Base-by-base conservation (phyloP, 2,329 filamentous ascomycete species). In the Aspergillus amoenus region DNA sequence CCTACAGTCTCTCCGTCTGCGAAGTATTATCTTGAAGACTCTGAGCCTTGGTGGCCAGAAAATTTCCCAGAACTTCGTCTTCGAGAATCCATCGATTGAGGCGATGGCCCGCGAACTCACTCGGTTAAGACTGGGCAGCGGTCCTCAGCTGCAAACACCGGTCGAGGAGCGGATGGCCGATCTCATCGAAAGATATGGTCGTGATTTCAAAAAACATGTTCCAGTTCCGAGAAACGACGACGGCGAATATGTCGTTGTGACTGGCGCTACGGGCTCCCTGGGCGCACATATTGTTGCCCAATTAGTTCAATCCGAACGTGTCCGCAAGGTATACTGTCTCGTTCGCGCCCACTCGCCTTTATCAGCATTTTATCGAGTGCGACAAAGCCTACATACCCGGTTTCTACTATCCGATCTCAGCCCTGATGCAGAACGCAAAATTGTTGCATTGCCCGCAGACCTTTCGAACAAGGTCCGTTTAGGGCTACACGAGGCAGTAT, bases 231-330 rank as follows among this genome's bases (percentile, higher is more conserved):
- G 55, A 42, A 52, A 27, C 4, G 21, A 47, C n/a, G 32, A 55
- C 49, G 45, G 71, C 1, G 57, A 59, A 21, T 49, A 57, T 39
- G 40, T 59, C 11, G 71, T 84, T 1, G 68, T 89, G 2, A 89
- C 87, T 0, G 87, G 87, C 2, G 81, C 82, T 0, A 89, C 87
- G 0, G 87, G 87, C 1, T 86, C 85, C 1, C 75, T 89, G 0
- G 87, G 87, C 0, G 78, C 84, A 0, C 85, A 88, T 61, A 73
- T 88, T 2, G 76, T 85, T 2, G 66, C 78, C 34, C 68, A 78
- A 18, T 72, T 85, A 3, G 70, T 84, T 0, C 64, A 67, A 5
- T 76, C 73, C 30, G 43, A 57, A 6, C 12, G 42, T 6, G 55
- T 63, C 3, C 47, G 42, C 11, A 53, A 42, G 6, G 74, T 88